These are phyloP conservation scores for Leccinum variicolor DNA, from an alignment of 768 basidiomycete species.

Conservation along the genomic window DNA sequence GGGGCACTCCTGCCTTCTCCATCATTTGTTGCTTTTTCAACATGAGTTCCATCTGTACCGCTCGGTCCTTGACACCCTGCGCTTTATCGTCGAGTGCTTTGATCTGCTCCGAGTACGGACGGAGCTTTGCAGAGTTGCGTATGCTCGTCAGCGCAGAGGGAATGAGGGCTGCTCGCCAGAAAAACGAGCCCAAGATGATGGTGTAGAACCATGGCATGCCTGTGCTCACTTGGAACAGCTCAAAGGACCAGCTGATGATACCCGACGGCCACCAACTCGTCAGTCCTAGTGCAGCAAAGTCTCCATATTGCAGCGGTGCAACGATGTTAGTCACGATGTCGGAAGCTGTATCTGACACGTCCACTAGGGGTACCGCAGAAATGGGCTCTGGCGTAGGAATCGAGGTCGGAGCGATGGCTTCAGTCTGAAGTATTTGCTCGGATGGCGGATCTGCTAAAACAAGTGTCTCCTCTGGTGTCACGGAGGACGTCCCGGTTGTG, in stretches of 20 bases:
- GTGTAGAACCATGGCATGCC: slow-evolving; percentile 85
- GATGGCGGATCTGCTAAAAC: background rate
- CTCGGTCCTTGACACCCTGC: slow-evolving; percentile 32
- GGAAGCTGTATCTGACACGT: slow-evolving; percentile 6
- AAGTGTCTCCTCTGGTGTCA: background rate
- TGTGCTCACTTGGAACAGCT: slow-evolving; percentile 63
- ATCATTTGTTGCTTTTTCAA: slow-evolving; percentile 53
- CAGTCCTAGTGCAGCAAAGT: slow-evolving; percentile 67
- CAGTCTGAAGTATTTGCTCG: background rate
- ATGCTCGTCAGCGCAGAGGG: slow-evolving; percentile 58
- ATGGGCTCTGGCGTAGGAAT: slow-evolving; percentile 4
- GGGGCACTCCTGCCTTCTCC: slow-evolving; percentile 61
- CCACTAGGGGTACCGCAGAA: slow-evolving; percentile 4
- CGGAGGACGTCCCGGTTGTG: background rate
- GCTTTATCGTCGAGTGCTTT: slow-evolving; percentile 48
- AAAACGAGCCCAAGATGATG: slow-evolving; percentile 60
- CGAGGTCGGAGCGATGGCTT: background rate
- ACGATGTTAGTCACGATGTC: slow-evolving; percentile 25
- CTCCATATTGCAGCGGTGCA: slow-evolving; percentile 64
- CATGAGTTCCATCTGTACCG: slow-evolving; percentile 40
- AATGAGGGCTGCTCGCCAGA: slow-evolving; percentile 59
- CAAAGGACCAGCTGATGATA: slow-evolving; percentile 57
- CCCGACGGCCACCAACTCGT: slow-evolving; percentile 67
- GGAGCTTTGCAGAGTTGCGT: slow-evolving; percentile 48
- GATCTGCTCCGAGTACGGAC: slow-evolving; percentile 43